Conservation (phyloP, 2,329 filamentous ascomycete genomes). For the Aureobasidium sp. region DNA sequence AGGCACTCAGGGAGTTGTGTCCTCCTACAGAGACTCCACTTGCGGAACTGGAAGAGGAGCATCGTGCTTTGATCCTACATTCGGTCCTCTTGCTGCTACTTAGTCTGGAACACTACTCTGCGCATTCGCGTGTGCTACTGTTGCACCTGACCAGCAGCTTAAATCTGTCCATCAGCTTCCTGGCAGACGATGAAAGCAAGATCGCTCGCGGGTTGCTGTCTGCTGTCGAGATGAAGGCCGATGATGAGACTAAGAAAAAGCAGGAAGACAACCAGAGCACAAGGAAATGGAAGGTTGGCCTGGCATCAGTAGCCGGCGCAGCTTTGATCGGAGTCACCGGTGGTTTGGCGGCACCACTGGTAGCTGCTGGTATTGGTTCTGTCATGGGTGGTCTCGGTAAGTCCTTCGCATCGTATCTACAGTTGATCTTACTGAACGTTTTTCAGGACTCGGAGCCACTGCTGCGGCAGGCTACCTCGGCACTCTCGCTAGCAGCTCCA, state of each 20-base stretch:
- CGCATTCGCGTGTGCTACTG: slow-evolving; percentile 28
- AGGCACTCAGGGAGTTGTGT: slow-evolving; percentile 24
- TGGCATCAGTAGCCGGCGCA: slow-evolving; percentile 81
- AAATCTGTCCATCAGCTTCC: slow-evolving; percentile 23
- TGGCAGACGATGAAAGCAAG: slow-evolving; percentile 47
- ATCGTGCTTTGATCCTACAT: slow-evolving; percentile 28
- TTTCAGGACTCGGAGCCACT: slow-evolving; percentile 57
- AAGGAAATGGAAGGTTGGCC: slow-evolving; percentile 70
- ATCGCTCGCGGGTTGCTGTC: slow-evolving; percentile 67
- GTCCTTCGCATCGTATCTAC: neutral
- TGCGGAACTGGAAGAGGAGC: slow-evolving; percentile 25
- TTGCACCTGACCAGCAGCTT: slow-evolving; percentile 27
- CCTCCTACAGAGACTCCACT: slow-evolving; percentile 31
- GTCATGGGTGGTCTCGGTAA: slow-evolving; percentile 58
- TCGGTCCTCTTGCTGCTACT: slow-evolving; percentile 30
- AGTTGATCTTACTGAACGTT: neutral
- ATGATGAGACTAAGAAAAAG: slow-evolving; percentile 66
- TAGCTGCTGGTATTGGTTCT: slow-evolving; percentile 69
- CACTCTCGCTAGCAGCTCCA: slow-evolving; percentile 66
- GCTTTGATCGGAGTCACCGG: slow-evolving; percentile 77
- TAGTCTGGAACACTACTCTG: slow-evolving; percentile 30
- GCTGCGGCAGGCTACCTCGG: slow-evolving; percentile 73
- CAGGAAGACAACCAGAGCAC: slow-evolving; percentile 59
- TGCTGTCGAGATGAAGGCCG: slow-evolving; percentile 69
- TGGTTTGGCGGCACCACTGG: slow-evolving; percentile 67